Conservation (phyloP, 306 rosid species). For the Vigna mungo region DNA sequence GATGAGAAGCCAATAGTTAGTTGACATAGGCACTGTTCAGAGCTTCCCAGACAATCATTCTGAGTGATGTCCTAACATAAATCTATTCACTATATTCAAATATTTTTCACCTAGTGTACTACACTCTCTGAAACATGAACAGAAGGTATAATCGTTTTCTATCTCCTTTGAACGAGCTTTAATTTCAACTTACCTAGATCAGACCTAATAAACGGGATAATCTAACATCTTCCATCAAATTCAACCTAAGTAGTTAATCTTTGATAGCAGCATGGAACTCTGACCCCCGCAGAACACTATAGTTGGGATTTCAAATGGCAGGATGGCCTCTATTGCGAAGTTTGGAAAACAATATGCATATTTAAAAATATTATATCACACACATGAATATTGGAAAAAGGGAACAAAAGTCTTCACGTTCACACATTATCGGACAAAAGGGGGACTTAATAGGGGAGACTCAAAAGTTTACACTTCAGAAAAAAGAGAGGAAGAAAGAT, state of each 20-base stretch:
- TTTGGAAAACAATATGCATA: no score
- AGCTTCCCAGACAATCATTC: background rate
- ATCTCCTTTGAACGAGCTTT: conserved; percentile 18
- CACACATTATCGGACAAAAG: no score
- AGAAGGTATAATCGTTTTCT: conserved; percentile 9
- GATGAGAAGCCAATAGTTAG: background rate
- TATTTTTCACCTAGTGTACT: conserved; percentile 17
- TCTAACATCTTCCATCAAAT: background rate
- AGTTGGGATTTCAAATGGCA: no score
- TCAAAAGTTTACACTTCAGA: no score
- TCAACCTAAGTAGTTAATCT: no score
- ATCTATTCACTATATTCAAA: conserved; percentile 32
- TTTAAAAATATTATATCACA: no score
- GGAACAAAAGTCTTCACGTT: no score
- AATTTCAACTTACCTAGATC: conserved; percentile 1
- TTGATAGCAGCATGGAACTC: background rate
- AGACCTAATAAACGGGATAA: background rate
- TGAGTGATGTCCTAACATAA: background rate
- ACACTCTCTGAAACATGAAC: conserved; percentile 15
- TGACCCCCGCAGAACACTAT: no score
- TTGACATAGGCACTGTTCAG: background rate
- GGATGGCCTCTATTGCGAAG: no score
- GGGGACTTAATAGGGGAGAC: no score
- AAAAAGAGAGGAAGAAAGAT: no score
- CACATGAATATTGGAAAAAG: no score